Conservation (phyloP, 83 land plant genomes). For the Thuja plicata region DNA sequence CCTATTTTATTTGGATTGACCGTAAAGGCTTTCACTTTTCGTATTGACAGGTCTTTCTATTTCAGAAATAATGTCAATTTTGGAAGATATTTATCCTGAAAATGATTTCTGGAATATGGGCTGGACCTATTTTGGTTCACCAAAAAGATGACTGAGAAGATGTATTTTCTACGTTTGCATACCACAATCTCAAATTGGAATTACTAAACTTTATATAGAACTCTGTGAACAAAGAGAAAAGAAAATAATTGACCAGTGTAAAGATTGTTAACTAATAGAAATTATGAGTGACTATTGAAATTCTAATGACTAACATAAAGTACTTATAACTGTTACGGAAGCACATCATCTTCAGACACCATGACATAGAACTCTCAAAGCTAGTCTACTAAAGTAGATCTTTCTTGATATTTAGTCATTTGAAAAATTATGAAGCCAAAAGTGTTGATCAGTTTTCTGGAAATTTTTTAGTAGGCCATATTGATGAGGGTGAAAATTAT, state of each 20-base stretch:
- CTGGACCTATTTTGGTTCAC: too few species aligned
- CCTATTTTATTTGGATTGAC: too few species aligned
- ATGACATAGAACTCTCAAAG: background rate
- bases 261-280: background rate
- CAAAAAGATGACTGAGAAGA: too few species aligned
- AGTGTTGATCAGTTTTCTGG: background rate
- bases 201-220: background rate
- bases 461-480: background rate
- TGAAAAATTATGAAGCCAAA: background rate
- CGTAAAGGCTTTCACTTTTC: too few species aligned
- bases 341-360: background rate
- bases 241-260: background rate
- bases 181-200: too few species aligned
- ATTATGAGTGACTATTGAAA: background rate
- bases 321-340: background rate
- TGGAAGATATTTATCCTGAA: too few species aligned
- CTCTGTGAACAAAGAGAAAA: background rate
- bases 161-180: too few species aligned
- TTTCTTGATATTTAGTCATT: background rate
- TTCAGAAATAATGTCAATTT: too few species aligned
- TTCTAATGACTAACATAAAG: background rate
- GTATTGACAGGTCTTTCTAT: too few species aligned
- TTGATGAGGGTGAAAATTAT: background rate
- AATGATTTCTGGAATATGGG: too few species aligned
- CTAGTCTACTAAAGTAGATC: background rate